These are phyloP conservation scores for Aspergillus flavus DNA, from an alignment of 2,329 filamentous ascomycete species.

Conservation along the genomic window DNA sequence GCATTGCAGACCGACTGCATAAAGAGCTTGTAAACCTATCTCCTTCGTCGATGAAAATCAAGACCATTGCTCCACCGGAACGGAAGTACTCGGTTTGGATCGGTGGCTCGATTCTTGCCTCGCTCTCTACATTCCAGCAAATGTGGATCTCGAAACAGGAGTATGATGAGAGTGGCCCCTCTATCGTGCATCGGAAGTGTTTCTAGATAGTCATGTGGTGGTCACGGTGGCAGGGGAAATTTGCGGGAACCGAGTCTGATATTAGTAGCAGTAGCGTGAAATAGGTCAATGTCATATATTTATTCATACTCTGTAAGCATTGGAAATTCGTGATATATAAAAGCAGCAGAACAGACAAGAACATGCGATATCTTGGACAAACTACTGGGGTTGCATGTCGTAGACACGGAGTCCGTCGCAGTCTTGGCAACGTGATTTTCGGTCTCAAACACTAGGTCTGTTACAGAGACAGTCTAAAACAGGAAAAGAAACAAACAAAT, in stretches of 20 bases:
- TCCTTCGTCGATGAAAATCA: conserved; percentile 99
- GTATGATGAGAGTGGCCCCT: conserved; percentile 99
- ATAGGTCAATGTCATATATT: neutral
- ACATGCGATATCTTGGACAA: neutral
- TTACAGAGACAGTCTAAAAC: too few species aligned
- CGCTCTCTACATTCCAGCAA: conserved; percentile 99
- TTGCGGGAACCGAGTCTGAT: neutral
- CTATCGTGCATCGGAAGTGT: conserved; percentile 99
- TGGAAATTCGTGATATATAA: fast-evolving
- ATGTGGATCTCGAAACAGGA: conserved; percentile 99
- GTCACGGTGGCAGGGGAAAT: too few species aligned
- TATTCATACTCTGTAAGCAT: fast-evolving
- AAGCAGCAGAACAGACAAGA: neutral
- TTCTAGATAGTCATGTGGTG: conserved; percentile 73
- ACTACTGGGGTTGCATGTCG: neutral
- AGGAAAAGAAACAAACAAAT: too few species aligned
- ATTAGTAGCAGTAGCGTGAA: neutral
- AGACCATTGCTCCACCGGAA: conserved; percentile 99
- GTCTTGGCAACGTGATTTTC: neutral
- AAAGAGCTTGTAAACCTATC: conserved; percentile 99
- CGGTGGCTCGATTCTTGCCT: conserved; percentile 99
- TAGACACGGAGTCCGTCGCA: neutral
- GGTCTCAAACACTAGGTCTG: neutral
- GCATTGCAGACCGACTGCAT: conserved; percentile 99
- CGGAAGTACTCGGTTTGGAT: conserved; percentile 99